phyloP scores from a whole-genome alignment of 1,139 yeast genomes.

The Nakaseomyces bracarensis region DNA sequence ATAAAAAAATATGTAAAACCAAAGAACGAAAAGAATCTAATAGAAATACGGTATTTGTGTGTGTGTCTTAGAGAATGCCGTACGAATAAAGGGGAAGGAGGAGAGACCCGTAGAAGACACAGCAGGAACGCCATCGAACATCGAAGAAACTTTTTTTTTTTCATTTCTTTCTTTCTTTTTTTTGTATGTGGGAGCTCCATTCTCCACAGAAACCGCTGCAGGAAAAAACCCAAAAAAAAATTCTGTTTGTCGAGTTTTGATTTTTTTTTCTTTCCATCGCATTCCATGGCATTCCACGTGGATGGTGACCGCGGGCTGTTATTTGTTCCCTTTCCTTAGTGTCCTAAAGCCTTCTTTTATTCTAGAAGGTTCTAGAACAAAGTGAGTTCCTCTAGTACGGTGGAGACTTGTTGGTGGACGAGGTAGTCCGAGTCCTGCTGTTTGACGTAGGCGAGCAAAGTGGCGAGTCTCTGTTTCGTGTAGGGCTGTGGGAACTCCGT shows the following conservation, averaged over 20 bases:
- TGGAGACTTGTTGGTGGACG: constrained; percentile 45
- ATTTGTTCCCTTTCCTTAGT: not conserved
- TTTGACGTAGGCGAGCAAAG: constrained; percentile 38
- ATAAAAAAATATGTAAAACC: no score
- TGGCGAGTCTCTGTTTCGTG: constrained; percentile 36
- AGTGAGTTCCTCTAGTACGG: constrained; percentile 5
- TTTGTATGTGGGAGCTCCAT: no score
- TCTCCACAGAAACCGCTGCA: no score
- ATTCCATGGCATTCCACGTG: constrained; percentile 1
- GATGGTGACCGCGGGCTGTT: not conserved
- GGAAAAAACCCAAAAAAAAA: no score
- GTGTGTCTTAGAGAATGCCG: no score
- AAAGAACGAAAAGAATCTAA: no score
- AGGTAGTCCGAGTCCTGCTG: constrained; percentile 49
- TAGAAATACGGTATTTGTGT: no score
- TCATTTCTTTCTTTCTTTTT: no score
- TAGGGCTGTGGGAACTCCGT: constrained; percentile 43
- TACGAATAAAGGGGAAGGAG: no score
- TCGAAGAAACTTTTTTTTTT: constrained; percentile 1
- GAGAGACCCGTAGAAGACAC: not conserved
- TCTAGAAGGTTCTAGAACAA: not conserved
- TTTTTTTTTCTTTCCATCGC: not conserved
- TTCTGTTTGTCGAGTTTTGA: not conserved
- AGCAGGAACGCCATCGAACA: constrained; percentile 1
- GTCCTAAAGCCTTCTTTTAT: not conserved